phyloP scores from a whole-genome alignment of 768 basidiomycete genomes.

The Fomitopsis serialis region DNA sequence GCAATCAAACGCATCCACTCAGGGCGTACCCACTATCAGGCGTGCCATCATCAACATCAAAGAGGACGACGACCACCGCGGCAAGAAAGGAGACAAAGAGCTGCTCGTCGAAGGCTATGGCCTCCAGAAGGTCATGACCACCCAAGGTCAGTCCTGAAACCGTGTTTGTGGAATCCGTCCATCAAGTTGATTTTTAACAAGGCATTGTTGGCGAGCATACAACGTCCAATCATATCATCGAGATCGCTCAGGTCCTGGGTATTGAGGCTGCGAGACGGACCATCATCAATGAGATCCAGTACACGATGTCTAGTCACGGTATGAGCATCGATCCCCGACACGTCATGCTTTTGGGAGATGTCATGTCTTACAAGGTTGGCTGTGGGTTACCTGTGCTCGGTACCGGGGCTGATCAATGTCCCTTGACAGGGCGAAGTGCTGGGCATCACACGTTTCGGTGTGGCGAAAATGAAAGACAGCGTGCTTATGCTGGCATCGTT shows the following conservation, averaged over 20 bases:
- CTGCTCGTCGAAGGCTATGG: conserved; percentile 97
- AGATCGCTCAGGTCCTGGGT: conserved; percentile 91
- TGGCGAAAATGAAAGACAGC: conserved; percentile 99
- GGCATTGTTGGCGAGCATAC: conserved; percentile 92
- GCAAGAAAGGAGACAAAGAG: conserved; percentile 86
- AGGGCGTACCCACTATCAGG: conserved; percentile 85
- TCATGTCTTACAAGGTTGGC: conserved; percentile 93
- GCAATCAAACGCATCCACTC: background rate
- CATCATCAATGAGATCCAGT: conserved; percentile 95
- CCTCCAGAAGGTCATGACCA: conserved; percentile 93
- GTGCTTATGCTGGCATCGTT: conserved; percentile 99
- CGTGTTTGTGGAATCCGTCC: background rate
- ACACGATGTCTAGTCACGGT: conserved; percentile 95
- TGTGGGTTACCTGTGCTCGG: background rate
- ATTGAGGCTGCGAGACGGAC: conserved; percentile 94
- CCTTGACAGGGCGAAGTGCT: conserved; percentile 81
- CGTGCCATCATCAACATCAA: conserved; percentile 96
- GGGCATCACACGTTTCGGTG: conserved; percentile 97
- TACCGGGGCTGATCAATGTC: background rate
- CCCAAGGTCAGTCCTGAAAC: conserved; percentile 64
- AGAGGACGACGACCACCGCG: conserved; percentile 73
- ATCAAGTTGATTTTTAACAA: conserved; percentile 22
- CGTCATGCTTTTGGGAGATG: conserved; percentile 96
- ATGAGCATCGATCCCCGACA: conserved; percentile 99
- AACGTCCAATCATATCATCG: conserved; percentile 95